A percentile compares a stretch with the other conserved stretches of the same genome.
These are phyloP conservation scores for Breynia disticha DNA, from an alignment of 441 rosid genomes.

Conservation along the genomic window DNA sequence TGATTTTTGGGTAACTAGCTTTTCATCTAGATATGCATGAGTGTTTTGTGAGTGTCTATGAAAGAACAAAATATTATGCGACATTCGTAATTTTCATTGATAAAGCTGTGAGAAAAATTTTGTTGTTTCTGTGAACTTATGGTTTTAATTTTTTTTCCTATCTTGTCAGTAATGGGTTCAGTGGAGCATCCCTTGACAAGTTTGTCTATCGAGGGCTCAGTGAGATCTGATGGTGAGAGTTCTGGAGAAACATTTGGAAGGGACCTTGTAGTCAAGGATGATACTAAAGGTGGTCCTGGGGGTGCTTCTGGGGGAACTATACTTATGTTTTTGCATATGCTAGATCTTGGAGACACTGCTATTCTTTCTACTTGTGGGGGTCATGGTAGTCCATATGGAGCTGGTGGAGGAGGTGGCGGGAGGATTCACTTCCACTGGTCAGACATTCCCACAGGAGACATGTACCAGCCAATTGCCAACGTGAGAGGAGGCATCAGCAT, in stretches of 20 bases:
- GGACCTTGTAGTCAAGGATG: constrained; percentile 20
- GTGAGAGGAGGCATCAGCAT: constrained; percentile 64
- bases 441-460: constrained; percentile 95
- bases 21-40: too few species aligned
- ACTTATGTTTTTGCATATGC: constrained; percentile 60
- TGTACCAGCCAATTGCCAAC: constrained; percentile 94
- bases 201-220: constrained; percentile 67
- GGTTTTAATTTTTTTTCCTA: constrained; percentile 19
- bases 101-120: too few species aligned
- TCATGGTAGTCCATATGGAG: constrained; percentile 63
- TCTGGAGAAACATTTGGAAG: constrained; percentile 24
- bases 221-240: constrained; percentile 86
- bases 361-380: constrained; percentile 90
- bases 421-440: constrained; percentile 99
- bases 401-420: constrained; percentile 99
- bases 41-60: too few species aligned
- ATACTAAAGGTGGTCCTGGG: constrained; percentile 54
- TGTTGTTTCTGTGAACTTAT: not conserved
- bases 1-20: too few species aligned
- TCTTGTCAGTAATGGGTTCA: constrained; percentile 86
- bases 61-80: too few species aligned
- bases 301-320: constrained; percentile 99
- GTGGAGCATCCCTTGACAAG: constrained; percentile 85
- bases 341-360: constrained; percentile 59
- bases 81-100: too few species aligned